phyloP scores from a whole-genome alignment of 345 rosid species.

The Citrus australasica region DNA sequence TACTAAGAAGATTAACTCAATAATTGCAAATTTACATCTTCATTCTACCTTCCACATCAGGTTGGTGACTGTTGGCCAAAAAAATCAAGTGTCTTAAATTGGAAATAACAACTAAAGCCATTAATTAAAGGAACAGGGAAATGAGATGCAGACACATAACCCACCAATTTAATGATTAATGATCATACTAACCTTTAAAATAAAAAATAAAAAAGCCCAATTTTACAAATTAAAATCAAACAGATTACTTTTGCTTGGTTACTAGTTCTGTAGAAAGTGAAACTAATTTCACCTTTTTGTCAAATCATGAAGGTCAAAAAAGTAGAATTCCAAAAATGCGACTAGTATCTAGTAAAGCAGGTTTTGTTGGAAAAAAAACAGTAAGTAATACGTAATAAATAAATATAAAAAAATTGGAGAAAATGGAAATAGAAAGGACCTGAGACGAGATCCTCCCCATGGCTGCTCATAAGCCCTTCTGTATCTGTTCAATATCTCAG shows the following conservation, averaged over 20 bases:
- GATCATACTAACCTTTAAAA: neutral
- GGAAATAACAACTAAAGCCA: neutral
- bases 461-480: conserved; percentile 92
- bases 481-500: conserved; percentile 79
- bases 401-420: neutral
- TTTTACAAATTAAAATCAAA: neutral
- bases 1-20: neutral
- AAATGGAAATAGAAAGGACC: conserved; percentile 33
- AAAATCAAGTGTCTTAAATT: neutral
- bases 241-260: neutral
- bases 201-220: neutral
- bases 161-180: neutral
- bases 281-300: neutral
- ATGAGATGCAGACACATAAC: neutral
- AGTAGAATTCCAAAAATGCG: neutral
- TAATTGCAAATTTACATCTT: neutral
- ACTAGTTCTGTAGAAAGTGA: neutral
- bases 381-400: too few relatives aligned
- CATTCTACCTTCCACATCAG: neutral
- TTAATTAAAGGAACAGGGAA: neutral
- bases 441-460: conserved; percentile 95
- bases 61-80: neutral
- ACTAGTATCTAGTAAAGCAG: neutral
- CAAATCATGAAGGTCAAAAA: neutral
- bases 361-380: too few relatives aligned